Evolutionary conservation across 768 basidiomycete genomes (phyloP).

Genomic region (Boletus rubescentipes): DNA sequence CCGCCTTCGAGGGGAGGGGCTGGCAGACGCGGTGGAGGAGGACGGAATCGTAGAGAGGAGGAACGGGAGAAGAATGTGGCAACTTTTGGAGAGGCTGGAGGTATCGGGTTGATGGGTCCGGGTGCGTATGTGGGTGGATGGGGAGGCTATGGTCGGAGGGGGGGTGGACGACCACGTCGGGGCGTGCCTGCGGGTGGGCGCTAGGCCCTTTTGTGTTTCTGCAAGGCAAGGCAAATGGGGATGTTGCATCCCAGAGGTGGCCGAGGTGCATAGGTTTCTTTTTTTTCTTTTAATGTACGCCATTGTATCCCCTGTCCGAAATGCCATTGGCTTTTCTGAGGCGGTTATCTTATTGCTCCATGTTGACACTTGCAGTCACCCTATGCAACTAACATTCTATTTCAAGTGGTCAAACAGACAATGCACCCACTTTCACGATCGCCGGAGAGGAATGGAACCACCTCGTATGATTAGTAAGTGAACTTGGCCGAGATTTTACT

Average conservation of each 20-base stretch:
- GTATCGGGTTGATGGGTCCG: conserved; percentile 73
- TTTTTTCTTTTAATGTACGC: conserved; percentile 9
- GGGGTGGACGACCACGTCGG: conserved; percentile 44
- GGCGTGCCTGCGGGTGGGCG: conserved; percentile 22
- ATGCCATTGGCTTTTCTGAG: neutral
- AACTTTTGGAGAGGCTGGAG: conserved; percentile 85
- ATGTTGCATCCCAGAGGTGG: neutral
- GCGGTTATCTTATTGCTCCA: too few relatives aligned
- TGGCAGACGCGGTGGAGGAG: conserved; percentile 46
- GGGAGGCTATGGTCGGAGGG: conserved; percentile 64
- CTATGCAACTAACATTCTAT: too few relatives aligned
- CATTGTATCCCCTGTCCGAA: conserved; percentile 7
- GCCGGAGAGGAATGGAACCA: too few relatives aligned
- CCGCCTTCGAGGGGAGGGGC: conserved; percentile 38
- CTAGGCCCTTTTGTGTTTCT: conserved; percentile 9
- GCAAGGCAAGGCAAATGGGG: neutral
- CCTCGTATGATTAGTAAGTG: too few relatives aligned
- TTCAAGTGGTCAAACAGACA: too few relatives aligned
- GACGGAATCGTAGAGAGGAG: conserved; percentile 74
- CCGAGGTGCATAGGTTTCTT: neutral
- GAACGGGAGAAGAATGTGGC: conserved; percentile 83
- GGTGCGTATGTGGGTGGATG: conserved; percentile 78
- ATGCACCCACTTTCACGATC: too few relatives aligned
- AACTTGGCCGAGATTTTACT: too few relatives aligned
- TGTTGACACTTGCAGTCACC: too few relatives aligned